Percentiles rank a stretch among this genome's conserved stretches.
Evolutionary conservation across 1,139 yeast genomes (phyloP).

Genomic region (Ogataea hybrid): DNA sequence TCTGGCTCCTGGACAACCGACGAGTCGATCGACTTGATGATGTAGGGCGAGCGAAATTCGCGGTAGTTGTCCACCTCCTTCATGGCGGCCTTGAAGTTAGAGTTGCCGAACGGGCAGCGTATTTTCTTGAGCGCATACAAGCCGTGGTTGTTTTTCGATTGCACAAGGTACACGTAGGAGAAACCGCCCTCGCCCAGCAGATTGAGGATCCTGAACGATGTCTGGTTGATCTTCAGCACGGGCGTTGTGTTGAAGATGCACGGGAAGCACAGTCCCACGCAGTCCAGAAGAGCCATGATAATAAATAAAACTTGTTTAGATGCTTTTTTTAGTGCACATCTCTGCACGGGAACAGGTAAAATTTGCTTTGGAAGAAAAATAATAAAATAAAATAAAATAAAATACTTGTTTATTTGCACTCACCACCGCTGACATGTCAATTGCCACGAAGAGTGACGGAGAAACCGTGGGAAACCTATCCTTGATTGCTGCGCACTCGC

Average conservation of each 20-base stretch:
- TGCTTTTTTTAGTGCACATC: slow-evolving; percentile 6
- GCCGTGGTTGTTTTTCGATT: slow-evolving; percentile 45
- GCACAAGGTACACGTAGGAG: slow-evolving; percentile 83
- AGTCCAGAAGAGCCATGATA: slow-evolving; percentile 13
- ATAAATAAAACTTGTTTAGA: not conserved
- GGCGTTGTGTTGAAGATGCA: slow-evolving; percentile 38
- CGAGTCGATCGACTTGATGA: slow-evolving; percentile 70
- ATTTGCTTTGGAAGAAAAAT: slow-evolving; percentile 6
- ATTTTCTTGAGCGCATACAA: slow-evolving; percentile 79
- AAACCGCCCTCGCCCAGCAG: slow-evolving; percentile 89
- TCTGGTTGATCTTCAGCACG: slow-evolving; percentile 47
- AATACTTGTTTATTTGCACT: slow-evolving; percentile 2
- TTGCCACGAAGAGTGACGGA: slow-evolving; percentile 35
- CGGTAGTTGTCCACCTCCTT: slow-evolving; percentile 74
- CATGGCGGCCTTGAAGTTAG: slow-evolving; percentile 69
- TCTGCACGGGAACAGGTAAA: slow-evolving; percentile 9
- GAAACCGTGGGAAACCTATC: slow-evolving; percentile 40
- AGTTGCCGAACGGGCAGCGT: slow-evolving; percentile 83
- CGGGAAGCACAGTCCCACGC: slow-evolving; percentile 33
- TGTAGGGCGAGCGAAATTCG: slow-evolving; percentile 64
- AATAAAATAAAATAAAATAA: too few relatives aligned
- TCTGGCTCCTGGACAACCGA: slow-evolving; percentile 68
- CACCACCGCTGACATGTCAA: slow-evolving; percentile 33
- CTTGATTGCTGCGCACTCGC: slow-evolving; percentile 94
- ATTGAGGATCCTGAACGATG: slow-evolving; percentile 54